Base-by-base conservation (phyloP, 2,329 filamentous ascomycete species). In the Hymenoscyphus albidus region DNA sequence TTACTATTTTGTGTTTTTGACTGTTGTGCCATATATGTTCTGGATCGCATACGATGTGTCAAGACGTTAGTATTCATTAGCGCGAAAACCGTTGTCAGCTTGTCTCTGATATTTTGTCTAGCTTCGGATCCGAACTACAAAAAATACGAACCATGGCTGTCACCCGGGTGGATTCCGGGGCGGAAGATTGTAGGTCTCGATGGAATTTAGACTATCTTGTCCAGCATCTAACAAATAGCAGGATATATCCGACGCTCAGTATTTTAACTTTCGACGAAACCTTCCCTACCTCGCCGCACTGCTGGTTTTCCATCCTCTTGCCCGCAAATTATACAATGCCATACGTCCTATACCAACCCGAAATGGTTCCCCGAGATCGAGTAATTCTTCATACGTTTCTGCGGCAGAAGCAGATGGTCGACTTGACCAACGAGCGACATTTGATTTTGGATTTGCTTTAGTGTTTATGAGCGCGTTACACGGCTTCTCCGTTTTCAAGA, bases 201-300 rank as follows among this genome's bases (percentile, higher is more conserved):
- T 14, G 16, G 16, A 12, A 35, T 48, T 31, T 54, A 1, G n/a
- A 32, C 27, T 39, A n/a, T 42, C 12, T 16, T 40, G 2, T 18
- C 38, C 54, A 1, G 16, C 27, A 48, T 66, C 65, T 73, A 59
- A 71, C 65, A 63, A 9, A 4, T 44, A 16, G 2, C 68, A 93
- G 89, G 95, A 99, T 78, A 88, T 93, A 68, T 95, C 93, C 48
- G 95, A 99, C 78, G 78, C 84, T 39, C 95, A 99, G 77, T 99
- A 98, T 78, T 81, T 83, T 65, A 88, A 86, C 44, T 97, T 99
- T 75, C 88, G 96, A 70, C 81, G 84, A 67, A 98, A 98, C 74
- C 83, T 98, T 44, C 93, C 92, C 1, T 92, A 90, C 75, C 87
- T 98, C 77, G 81, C 85, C 9, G 70, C 88, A 10, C 84, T 98